Percentiles rank a stretch among this genome's conserved stretches.
phyloP scores from a whole-genome alignment of 2,329 filamentous ascomycete species.

The Emergomyces africanus region DNA sequence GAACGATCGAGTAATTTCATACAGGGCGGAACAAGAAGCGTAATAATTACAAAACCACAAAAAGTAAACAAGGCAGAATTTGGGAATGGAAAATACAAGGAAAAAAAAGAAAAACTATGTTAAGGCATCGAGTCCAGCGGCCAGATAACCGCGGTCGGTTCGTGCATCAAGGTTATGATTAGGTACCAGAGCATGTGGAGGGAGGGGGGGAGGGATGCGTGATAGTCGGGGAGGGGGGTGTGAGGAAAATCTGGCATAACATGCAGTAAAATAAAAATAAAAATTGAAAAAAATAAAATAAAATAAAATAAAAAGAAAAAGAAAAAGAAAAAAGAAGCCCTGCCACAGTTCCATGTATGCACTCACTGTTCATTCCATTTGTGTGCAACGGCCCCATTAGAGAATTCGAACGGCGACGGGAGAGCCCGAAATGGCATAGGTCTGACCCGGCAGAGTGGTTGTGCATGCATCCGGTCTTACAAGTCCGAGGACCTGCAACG shows the following conservation, averaged over 20 bases:
- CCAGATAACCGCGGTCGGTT: conserved; percentile 5
- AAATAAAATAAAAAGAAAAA: neutral
- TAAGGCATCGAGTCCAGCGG: conserved; percentile 7
- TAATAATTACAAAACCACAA: conserved; percentile 1
- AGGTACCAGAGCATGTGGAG: conserved; percentile 1
- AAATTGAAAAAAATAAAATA: neutral
- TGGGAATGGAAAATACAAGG: neutral
- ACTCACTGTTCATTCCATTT: neutral
- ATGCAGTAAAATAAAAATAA: neutral
- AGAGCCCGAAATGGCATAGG: neutral
- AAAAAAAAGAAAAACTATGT: neutral
- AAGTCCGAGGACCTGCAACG: neutral
- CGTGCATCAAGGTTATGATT: neutral
- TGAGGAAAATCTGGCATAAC: neutral
- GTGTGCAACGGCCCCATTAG: neutral
- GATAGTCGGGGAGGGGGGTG: neutral
- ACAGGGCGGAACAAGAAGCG: neutral
- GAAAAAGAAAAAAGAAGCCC: neutral
- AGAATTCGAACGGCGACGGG: neutral
- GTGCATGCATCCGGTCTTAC: neutral
- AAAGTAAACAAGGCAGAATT: conserved; percentile 5
- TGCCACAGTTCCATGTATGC: neutral
- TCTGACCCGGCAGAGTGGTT: neutral
- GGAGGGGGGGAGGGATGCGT: neutral
- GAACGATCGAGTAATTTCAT: neutral